phyloP scores from a whole-genome alignment of 2,329 filamentous ascomycete species.

The Botrytis porri region DNA sequence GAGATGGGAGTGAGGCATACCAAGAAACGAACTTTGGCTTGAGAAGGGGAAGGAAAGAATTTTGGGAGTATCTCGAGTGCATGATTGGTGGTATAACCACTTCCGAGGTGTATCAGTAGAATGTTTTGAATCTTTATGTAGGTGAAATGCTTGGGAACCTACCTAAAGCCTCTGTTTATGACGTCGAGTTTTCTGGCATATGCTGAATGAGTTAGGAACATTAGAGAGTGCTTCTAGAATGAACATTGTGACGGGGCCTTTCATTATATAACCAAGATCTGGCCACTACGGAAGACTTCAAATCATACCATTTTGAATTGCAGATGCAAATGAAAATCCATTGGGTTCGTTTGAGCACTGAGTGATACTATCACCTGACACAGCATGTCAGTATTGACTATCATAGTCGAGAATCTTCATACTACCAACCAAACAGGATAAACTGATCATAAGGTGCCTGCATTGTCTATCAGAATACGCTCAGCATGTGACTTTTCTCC shows the following conservation, averaged over 20 bases:
- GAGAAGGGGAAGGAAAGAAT: constrained; percentile 28
- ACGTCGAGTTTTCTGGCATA: constrained; percentile 23
- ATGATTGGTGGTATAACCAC: constrained; percentile 32
- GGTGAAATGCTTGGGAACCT: too few species aligned
- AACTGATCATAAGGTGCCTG: constrained; percentile 18
- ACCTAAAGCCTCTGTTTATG: constrained; percentile 29
- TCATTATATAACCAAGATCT: neutral
- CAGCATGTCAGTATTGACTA: neutral
- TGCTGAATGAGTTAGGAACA: neutral
- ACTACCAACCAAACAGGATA: constrained; percentile 13
- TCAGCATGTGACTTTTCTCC: neutral
- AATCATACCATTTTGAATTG: constrained; percentile 28
- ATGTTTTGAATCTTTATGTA: neutral
- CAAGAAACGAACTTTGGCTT: constrained; percentile 40
- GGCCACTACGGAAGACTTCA: neutral
- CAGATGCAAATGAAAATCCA: constrained; percentile 31
- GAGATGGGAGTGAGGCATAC: constrained; percentile 35
- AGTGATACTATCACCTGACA: constrained; percentile 32
- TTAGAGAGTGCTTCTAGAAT: neutral
- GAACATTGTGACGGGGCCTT: neutral
- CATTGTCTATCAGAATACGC: neutral
- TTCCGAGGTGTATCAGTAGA: constrained; percentile 13
- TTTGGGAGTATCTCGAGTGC: constrained; percentile 24
- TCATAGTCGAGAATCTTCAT: neutral
- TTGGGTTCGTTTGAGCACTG: constrained; percentile 27